A percentile compares a stretch with the other conserved stretches of the same genome.
phyloP scores from a whole-genome alignment of 129 eudicot species.

The Apium graveolens region DNA sequence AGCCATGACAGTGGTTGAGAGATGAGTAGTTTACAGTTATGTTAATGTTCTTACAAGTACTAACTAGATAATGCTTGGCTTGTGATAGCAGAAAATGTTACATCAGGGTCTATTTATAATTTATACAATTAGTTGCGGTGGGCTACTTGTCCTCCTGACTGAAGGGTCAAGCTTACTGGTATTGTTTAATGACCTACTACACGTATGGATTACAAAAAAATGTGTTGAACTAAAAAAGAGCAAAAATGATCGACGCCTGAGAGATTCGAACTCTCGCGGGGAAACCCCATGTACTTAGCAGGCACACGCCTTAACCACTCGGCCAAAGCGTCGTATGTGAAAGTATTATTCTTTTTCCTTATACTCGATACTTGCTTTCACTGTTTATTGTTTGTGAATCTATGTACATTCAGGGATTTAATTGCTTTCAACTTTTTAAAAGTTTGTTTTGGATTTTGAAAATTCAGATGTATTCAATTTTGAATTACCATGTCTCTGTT shows the following conservation, averaged over 20 bases:
- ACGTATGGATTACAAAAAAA: too few relatives aligned
- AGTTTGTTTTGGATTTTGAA: too few relatives aligned
- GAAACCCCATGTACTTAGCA: constrained; percentile 78
- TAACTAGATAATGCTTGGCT: neutral
- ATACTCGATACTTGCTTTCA: too few relatives aligned
- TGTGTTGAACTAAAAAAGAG: neutral
- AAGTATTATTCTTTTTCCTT: too few relatives aligned
- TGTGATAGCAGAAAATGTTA: neutral
- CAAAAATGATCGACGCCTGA: constrained; percentile 41
- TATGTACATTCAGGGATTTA: too few relatives aligned
- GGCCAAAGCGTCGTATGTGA: constrained; percentile 62
- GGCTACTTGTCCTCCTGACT: too few relatives aligned
- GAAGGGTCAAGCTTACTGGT: neutral
- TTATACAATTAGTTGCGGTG: neutral
- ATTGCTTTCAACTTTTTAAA: too few relatives aligned
- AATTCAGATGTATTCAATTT: too few relatives aligned
- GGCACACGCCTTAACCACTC: constrained; percentile 98
- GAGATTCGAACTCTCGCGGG: constrained; percentile 99
- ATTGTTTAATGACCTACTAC: neutral
- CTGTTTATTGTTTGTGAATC: too few relatives aligned
- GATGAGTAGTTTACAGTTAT: neutral
- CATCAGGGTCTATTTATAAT: neutral
- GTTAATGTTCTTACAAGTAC: neutral
- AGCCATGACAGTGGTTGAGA: constrained; percentile 13
- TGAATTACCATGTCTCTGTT: too few relatives aligned